phyloP scores from a whole-genome alignment of 208 protist genomes.

The Acanthamoeba triangularis region DNA sequence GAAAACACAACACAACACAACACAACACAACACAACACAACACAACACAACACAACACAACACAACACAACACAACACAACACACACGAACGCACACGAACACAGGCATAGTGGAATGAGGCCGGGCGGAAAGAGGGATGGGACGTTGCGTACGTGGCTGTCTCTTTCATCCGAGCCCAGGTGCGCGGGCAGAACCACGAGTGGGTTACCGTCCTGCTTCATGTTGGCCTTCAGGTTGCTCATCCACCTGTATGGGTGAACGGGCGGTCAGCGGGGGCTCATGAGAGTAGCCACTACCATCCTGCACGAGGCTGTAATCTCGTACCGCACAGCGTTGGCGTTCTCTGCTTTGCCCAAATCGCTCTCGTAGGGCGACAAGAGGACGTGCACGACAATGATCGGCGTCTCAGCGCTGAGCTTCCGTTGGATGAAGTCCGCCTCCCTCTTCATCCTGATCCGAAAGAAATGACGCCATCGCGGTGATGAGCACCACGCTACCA shows the following conservation, averaged over 20 bases:
- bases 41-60: too few species aligned
- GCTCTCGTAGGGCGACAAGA: slow-evolving; percentile 15
- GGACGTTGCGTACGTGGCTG: not conserved
- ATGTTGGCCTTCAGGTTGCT: not conserved
- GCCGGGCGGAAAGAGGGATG: not conserved
- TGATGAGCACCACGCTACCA: not conserved
- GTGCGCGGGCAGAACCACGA: not conserved
- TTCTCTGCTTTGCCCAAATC: not conserved
- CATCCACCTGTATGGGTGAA: not conserved
- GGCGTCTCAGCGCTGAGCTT: not conserved
- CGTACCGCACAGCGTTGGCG: not conserved
- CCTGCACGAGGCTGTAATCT: too few species aligned
- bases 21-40: too few species aligned
- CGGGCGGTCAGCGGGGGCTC: too few species aligned
- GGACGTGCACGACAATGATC: not conserved
- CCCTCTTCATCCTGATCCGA: not conserved
- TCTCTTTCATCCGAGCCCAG: not conserved
- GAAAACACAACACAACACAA: too few species aligned
- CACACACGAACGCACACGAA: too few species aligned
- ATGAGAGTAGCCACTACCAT: not conserved
- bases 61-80: too few species aligned
- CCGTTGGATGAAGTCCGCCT: not conserved
- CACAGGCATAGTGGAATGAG: too few species aligned
- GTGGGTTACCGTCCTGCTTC: not conserved
- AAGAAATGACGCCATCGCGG: not conserved